Evolutionary conservation across 2,329 filamentous ascomycete genomes (phyloP), one percentile per base, ranked within the genome.

Genomic region (Pseudopyricularia cyperi): DNA sequence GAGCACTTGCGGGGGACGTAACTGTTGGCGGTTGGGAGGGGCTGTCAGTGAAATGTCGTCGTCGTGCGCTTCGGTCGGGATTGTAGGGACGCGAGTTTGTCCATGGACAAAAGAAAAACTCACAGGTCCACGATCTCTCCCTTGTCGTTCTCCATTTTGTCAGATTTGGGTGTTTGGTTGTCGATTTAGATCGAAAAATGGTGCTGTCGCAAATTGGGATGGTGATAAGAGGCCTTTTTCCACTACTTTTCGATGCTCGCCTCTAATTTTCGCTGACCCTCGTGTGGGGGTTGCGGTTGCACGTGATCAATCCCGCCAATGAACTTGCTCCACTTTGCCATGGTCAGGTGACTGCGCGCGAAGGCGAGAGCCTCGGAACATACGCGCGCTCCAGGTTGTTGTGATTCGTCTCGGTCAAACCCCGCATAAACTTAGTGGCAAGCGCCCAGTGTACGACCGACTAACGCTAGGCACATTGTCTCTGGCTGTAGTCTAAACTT

Each of bases 61-160:
- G 46, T 51, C 33, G 46, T 55, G 52, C 54, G 52, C 53, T 46
- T 50, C 46, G 33, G 52, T 53, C 53, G 47, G 49, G 52, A 28
- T 53, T 51, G 26, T 33, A 37, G 35, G 54, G 17, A 33, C 24
- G 19, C 7, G 9, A 22, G n/a, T n/a, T n/a, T 37, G 35, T n/a
- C n/a, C n/a, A n/a, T n/a, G n/a, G n/a, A n/a, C 48, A 54, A 53
- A 58, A 9, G 28, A 54, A 54, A 55, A 62, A 75, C 85, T 75
- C 84, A 95, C 89, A 95, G 89, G 79, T 97, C 91, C 74, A 97
- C 93, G 78, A 96, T 90, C 77, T 97, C 89, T 53, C 50, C 52
- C 79, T 89, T 89, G 81, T 97, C 93, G 89, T 98, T 98, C 83
- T 98, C 93, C 93, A 97, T 98, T 76, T 81, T 90, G 69, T 67